Evolutionary conservation across 2,329 filamentous ascomycete species (phyloP).

Genomic region (Monilinia fructigena): DNA sequence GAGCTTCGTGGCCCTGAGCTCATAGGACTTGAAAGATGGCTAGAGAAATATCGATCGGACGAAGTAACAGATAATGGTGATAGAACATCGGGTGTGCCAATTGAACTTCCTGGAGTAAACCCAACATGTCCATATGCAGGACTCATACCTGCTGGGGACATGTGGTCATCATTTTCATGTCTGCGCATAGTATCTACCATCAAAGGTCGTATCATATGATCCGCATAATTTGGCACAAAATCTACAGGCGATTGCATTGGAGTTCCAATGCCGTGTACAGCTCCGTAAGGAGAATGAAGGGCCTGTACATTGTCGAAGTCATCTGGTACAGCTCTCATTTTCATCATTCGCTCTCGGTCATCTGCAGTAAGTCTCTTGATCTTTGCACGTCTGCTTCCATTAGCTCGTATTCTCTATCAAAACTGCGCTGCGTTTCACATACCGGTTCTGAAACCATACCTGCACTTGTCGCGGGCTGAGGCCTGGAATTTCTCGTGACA

Average conservation of each 20-base stretch:
- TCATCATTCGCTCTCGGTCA: constrained; percentile 68
- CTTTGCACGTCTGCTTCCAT: constrained; percentile 59
- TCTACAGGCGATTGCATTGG: constrained; percentile 40
- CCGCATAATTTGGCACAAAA: constrained; percentile 50
- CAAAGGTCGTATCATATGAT: constrained; percentile 59
- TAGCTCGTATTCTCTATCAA: background rate
- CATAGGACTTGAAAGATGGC: constrained; percentile 49
- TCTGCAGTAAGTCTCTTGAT: constrained; percentile 70
- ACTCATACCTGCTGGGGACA: constrained; percentile 65
- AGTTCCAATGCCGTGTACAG: constrained; percentile 43
- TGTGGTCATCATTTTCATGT: constrained; percentile 60
- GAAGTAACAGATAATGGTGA: constrained; percentile 57
- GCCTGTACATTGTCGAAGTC: constrained; percentile 70
- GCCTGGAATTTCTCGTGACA: constrained; percentile 87
- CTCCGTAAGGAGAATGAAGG: constrained; percentile 65
- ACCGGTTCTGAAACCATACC: constrained; percentile 99
- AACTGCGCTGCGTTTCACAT: constrained; percentile 39
- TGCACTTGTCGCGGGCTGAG: constrained; percentile 90
- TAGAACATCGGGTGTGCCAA: constrained; percentile 54
- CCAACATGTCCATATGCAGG: constrained; percentile 66
- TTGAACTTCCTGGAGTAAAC: constrained; percentile 55
- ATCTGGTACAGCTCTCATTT: constrained; percentile 69
- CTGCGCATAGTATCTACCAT: constrained; percentile 67
- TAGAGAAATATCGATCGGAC: constrained; percentile 54
- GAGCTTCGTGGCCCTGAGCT: constrained; percentile 50